These are phyloP conservation scores for Aspergillus texensis DNA, from an alignment of 2,329 filamentous ascomycete genomes.

Conservation along the genomic window DNA sequence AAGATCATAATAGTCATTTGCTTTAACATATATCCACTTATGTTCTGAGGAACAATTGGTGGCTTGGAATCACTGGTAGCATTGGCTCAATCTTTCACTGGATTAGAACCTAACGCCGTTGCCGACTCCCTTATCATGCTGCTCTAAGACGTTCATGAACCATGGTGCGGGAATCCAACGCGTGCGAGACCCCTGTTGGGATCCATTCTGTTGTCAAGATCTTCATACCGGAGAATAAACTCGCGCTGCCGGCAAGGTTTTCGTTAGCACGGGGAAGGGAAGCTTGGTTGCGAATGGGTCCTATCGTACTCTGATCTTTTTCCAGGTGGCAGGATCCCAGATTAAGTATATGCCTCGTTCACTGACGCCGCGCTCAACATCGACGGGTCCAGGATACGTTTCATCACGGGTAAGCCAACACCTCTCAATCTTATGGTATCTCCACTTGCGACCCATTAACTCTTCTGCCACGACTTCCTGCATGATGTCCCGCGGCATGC, in stretches of 20 bases:
- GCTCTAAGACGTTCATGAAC: constrained; percentile 34
- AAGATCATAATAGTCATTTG: constrained; percentile 30
- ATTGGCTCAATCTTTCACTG: constrained; percentile 28
- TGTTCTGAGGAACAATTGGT: constrained; percentile 31
- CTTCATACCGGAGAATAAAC: constrained; percentile 53
- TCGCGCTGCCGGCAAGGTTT: constrained; percentile 39
- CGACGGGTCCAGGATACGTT: constrained; percentile 50
- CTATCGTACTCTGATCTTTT: constrained; percentile 49
- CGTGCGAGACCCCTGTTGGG: constrained; percentile 40
- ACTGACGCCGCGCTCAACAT: constrained; percentile 50
- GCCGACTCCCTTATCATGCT: constrained; percentile 27
- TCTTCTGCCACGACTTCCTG: constrained; percentile 68
- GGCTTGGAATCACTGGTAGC: constrained; percentile 27
- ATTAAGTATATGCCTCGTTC: constrained; percentile 56
- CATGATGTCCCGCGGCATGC: constrained; percentile 65
- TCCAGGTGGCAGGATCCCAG: constrained; percentile 54
- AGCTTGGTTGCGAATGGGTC: background rate
- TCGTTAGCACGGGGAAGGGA: constrained; percentile 20
- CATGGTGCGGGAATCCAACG: constrained; percentile 40
- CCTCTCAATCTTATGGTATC: constrained; percentile 56
- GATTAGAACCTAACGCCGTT: constrained; percentile 37
- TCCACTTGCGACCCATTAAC: constrained; percentile 57
- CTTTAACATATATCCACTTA: constrained; percentile 30
- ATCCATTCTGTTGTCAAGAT: constrained; percentile 51
- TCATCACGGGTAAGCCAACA: constrained; percentile 56